Evolutionary conservation across 371 early-diverging fungal species (phyloP).

Genomic region (Zopfochytrium polystomum): DNA sequence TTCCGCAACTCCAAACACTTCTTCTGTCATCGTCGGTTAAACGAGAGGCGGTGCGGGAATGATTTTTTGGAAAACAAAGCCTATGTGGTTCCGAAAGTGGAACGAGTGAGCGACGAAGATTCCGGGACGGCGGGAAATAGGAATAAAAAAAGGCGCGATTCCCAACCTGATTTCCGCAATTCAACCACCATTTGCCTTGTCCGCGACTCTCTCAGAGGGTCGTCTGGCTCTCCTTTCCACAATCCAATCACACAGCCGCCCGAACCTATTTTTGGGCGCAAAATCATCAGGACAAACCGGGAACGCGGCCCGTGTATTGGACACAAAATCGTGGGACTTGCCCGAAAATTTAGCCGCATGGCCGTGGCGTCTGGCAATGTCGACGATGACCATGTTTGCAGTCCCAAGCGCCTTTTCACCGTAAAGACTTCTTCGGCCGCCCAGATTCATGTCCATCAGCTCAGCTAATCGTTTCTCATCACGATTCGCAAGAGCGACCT

Average conservation of each 20-base stretch:
- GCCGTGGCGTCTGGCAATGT: conserved; percentile 29
- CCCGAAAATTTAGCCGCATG: conserved; percentile 44
- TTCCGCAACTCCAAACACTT: too few relatives aligned
- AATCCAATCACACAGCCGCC: conserved; percentile 44
- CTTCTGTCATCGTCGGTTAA: too few relatives aligned
- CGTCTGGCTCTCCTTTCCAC: conserved; percentile 29
- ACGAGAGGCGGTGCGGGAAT: too few relatives aligned
- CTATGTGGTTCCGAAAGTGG: too few relatives aligned
- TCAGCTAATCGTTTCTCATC: conserved; percentile 26
- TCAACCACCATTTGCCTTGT: neutral
- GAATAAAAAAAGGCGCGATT: too few relatives aligned
- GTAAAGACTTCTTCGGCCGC: conserved; percentile 27
- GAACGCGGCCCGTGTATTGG: too few relatives aligned
- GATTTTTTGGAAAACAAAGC: too few relatives aligned
- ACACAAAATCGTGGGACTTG: neutral
- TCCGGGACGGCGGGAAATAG: too few relatives aligned
- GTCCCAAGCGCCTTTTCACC: conserved; percentile 35
- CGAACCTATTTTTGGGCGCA: neutral
- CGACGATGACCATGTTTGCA: conserved; percentile 24
- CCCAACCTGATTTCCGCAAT: neutral
- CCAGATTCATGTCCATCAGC: conserved; percentile 42
- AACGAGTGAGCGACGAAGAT: too few relatives aligned
- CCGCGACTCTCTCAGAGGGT: neutral
- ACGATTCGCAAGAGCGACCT: conserved; percentile 24
- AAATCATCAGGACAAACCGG: neutral